Base-by-base conservation (phyloP, 805 yeast species). In the Blastobotrys peoriensis region DNA sequence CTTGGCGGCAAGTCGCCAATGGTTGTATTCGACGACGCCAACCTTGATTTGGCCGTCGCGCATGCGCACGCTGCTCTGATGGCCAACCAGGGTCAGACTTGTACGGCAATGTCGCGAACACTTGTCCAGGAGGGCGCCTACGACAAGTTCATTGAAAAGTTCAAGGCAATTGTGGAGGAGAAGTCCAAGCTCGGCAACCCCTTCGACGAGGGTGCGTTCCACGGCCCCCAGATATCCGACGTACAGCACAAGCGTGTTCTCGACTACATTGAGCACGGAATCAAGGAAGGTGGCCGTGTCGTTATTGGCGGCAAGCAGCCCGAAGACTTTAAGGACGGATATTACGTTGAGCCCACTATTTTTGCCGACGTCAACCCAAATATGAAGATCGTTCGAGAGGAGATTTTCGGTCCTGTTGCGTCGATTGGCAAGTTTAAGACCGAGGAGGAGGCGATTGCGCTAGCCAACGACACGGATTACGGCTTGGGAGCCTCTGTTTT, bases 1-100 rank as follows among this genome's bases (percentile, higher is more conserved):
- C 79, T 87, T 56, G 98, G 98, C 61, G 98, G 98, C 62, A 89
- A 89, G 71, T 86, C 96, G 19, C 95, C 97, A 57, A 81, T 83
- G 64, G 79, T 89, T 53, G 81, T 89, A 38, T 87, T 84, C 61
- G 81, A 82, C 58, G 97, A 89, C 61, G 91, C 93, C 45, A 79
- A 89, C 64, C 60, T 89, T 46, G 81, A 82, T 37, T 71, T 73
- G 58, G 87, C 96, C 41, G 83, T 85, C 38, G 72, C 78, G 51
- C 76, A 79, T 71, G 80, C 86, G 53, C 74, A 85, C 38, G 63
- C 74, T 44, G 96, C 95, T 64, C 84, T 88, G 58, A 85, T 84
- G 75, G 86, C 76, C 74, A 89, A 89, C 74, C 80, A 89, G 61
- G 98, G 98, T 68, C 96, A 89, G 71, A 93, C 88, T 46, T 89